A percentile compares a stretch with the other conserved stretches of the same genome.
Evolutionary conservation across 179 eudicot species (phyloP).

Genomic region (Beta macrorhiza): DNA sequence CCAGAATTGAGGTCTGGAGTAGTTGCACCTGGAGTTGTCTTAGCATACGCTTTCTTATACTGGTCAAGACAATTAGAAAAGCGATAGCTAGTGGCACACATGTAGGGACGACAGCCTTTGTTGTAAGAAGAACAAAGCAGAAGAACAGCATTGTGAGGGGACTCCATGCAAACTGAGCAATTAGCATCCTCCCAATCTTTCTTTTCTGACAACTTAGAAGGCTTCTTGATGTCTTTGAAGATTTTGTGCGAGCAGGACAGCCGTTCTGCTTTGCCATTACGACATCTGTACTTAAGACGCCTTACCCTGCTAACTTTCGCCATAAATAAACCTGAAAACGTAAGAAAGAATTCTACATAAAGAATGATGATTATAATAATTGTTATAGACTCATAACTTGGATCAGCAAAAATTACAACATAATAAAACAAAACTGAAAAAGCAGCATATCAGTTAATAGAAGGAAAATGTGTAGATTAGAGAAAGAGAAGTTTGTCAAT

Average conservation of each 20-base stretch:
- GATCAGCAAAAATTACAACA: background rate
- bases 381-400: background rate
- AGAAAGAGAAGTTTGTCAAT: background rate
- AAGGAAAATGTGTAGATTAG: background rate
- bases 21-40: slow-evolving; percentile 32
- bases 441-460: background rate
- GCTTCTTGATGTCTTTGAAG: slow-evolving; percentile 41
- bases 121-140: slow-evolving; percentile 76
- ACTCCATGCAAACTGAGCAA: slow-evolving; percentile 86
- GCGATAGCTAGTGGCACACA: slow-evolving; percentile 80
- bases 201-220: slow-evolving; percentile 42
- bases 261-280: slow-evolving; percentile 32
- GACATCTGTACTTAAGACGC: slow-evolving; percentile 37
- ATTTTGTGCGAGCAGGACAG: slow-evolving; percentile 43
- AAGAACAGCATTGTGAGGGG: slow-evolving; percentile 84
- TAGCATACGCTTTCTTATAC: slow-evolving; percentile 68
- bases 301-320: slow-evolving; percentile 62
- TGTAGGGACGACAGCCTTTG: slow-evolving; percentile 88
- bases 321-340: slow-evolving; percentile 43
- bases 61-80: slow-evolving; percentile 84
- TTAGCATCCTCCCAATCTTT: slow-evolving; percentile 71
- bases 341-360: slow-evolving; percentile 7
- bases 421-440: background rate
- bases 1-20: slow-evolving; percentile 24
- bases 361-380: slow-evolving; percentile 9